Base-by-base conservation (phyloP, 1,284 basidiomycete genomes). In the Dichomitus squalens region DNA sequence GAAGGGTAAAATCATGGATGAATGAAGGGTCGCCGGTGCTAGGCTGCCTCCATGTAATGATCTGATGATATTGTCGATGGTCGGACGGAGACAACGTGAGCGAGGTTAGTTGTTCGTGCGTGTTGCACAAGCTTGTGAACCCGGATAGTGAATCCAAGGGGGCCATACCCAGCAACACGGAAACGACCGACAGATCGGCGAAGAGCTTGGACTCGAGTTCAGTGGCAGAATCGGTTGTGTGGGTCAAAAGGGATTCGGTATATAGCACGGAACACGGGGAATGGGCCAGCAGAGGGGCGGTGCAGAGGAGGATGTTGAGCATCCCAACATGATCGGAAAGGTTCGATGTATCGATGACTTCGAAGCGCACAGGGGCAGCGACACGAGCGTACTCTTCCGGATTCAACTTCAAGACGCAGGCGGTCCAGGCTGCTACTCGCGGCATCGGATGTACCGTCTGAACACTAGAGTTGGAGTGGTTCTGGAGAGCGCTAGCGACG, bases 321-420 rank as follows among this genome's bases (percentile, higher is more conserved):
- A 83, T 66, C 0, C 82, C 83, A 1, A 80, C 36, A 52, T 80
- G 75, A 62, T 84, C 82, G 14, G 69, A 65, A n/a, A 84, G 58
- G 55, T 83, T 83, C 20, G 82, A 83, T 0, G 83, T 81, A 40
- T 85, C 80, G 53, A 85, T 80, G 43, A 83, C 73, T 49, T 82
- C 73, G 70, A 85, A 86, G 0, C 40, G 53, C 1, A 70, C 64
- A 4, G 81, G 79, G 0, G 78, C 76, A 29, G 57, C 48, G 11
- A 21, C 48, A 14, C 39, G 55, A 47, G 58, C 60, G 51, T 81
- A 82, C 21, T 76, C 73, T 0, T 52, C 66, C 4, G 58, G 61
- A 25, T 41, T 11, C 39, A 41, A 41, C n/a, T 25, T 23, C 39
- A 25, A 4, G 11, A 23, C 16, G 39, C 39, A 23, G 16, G 39